Conservation (phyloP, 2,329 filamentous ascomycete species). For the Clarireedia paspali region DNA sequence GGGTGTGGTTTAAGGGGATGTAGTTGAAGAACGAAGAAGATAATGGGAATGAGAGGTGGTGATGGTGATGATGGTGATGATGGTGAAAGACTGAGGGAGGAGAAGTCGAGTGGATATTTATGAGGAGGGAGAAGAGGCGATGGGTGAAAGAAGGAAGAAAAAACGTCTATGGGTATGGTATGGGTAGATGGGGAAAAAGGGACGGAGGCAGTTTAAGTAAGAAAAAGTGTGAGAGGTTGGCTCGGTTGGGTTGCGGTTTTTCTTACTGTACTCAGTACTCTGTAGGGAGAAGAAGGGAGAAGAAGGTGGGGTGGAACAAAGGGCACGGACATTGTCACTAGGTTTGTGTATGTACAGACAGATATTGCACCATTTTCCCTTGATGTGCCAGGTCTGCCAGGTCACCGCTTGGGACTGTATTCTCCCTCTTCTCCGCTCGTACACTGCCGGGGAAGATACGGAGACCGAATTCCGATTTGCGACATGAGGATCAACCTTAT, state of each 20-base stretch:
- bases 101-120: constrained; percentile 42
- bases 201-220: not conserved
- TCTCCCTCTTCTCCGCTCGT: too few species aligned
- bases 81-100: constrained; percentile 39
- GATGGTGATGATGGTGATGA: not conserved
- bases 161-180: not conserved
- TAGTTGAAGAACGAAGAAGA: constrained; percentile 36
- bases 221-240: constrained; percentile 6
- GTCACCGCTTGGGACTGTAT: too few species aligned
- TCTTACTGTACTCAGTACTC: not conserved
- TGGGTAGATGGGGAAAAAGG: not conserved
- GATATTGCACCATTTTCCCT: too few species aligned
- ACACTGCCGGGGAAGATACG: too few species aligned
- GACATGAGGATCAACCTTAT: too few species aligned
- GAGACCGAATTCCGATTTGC: too few species aligned
- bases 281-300: not conserved
- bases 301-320: constrained; percentile 9
- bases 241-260: not conserved
- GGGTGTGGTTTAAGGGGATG: constrained; percentile 61
- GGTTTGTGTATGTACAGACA: too few species aligned
- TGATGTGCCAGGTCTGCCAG: too few species aligned
- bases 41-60: constrained; percentile 30
- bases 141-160: constrained; percentile 29
- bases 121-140: constrained; percentile 33
- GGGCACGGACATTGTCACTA: not conserved